These are phyloP conservation scores for Secale cereale DNA, from an alignment of 176 grass and related monocot genomes.

Conservation along the genomic window DNA sequence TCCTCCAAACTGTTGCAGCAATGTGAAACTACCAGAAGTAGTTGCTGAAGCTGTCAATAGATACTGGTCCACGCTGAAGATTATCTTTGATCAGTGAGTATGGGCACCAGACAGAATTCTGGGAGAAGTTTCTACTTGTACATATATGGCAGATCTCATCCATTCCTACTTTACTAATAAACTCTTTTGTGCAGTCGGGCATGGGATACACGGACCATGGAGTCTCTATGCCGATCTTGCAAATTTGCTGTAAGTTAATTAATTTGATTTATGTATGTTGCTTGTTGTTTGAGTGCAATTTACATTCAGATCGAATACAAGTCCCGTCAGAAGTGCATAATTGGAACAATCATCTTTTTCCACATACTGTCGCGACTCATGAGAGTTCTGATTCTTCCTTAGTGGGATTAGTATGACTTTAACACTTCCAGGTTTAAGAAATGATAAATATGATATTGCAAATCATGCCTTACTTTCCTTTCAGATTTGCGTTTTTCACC, in stretches of 20 bases:
- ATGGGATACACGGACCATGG: conserved; percentile 97
- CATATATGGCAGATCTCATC: background rate
- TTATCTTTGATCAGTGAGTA: conserved; percentile 91
- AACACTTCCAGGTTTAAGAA: background rate
- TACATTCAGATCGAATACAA: conserved; percentile 26
- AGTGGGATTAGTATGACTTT: background rate
- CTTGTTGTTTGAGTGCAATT: conserved; percentile 22
- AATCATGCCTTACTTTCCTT: background rate
- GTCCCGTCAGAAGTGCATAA: background rate
- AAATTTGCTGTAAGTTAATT: conserved; percentile 93
- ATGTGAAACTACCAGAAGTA: conserved; percentile 84
- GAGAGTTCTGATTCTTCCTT: background rate
- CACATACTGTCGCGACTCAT: background rate
- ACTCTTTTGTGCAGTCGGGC: conserved; percentile 60
- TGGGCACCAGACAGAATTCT: background rate
- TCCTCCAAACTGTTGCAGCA: conserved; percentile 50
- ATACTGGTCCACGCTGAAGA: conserved; percentile 83
- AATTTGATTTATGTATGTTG: conserved; percentile 14
- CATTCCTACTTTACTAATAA: background rate
- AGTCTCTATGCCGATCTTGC: conserved; percentile 87
- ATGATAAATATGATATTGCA: background rate
- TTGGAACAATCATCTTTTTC: background rate
- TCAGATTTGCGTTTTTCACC: background rate
- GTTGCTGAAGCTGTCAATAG: conserved; percentile 84
- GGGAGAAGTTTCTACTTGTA: conserved; percentile 14